Conservation (phyloP, 1,284 basidiomycete genomes). For the Cystobasidium sp. region DNA sequence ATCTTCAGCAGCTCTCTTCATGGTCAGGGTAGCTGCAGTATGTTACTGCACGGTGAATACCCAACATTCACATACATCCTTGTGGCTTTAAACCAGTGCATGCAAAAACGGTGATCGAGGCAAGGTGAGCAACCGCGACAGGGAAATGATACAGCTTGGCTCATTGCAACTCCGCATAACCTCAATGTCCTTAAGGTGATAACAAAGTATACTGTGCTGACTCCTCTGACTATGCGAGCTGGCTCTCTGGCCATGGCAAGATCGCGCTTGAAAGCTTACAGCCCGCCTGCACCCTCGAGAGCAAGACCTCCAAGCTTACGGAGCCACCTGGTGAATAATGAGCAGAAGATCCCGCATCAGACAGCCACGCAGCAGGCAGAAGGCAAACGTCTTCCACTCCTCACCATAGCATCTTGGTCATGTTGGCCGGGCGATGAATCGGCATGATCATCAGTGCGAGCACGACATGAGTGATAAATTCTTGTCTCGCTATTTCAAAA, state of each 20-base stretch:
- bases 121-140: no score
- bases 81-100: no score
- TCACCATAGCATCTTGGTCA: slow-evolving; percentile 28
- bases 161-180: no score
- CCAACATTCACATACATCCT: no score
- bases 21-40: neutral
- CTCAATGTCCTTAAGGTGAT: no score
- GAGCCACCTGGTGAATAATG: slow-evolving; percentile 4
- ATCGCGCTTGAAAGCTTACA: neutral
- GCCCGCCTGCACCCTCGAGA: neutral
- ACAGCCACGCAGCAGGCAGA: neutral
- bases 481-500: neutral
- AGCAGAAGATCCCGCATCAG: neutral
- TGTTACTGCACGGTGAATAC: no score
- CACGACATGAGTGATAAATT: slow-evolving; percentile 25
- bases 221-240: no score
- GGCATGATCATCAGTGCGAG: slow-evolving; percentile 26
- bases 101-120: no score
- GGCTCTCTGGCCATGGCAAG: no score
- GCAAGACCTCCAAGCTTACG: slow-evolving; percentile 24
- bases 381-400: neutral
- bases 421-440: slow-evolving; percentile 19
- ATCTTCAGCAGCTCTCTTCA: slow-evolving; percentile 19
- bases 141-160: no score
- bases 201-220: no score